phyloP scores from a whole-genome alignment of 495 filamentous ascomycete species.

The Annulohypoxylon maeteangense region DNA sequence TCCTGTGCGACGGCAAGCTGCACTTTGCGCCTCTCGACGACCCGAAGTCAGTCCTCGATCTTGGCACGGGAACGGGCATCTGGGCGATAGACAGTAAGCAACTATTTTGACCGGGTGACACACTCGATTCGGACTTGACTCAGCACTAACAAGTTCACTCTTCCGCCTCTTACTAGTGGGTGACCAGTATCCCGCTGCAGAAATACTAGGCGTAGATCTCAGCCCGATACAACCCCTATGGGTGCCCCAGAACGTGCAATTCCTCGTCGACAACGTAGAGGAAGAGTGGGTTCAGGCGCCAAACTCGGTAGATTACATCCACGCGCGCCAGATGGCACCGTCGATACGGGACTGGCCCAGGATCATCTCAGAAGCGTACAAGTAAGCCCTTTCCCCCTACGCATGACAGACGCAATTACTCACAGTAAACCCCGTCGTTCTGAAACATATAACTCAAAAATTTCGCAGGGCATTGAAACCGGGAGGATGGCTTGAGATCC shows the following conservation, averaged over 20 bases:
- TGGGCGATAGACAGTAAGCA: slow-evolving; percentile 67
- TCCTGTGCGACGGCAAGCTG: slow-evolving; percentile 58
- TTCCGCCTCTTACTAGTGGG: slow-evolving; percentile 49
- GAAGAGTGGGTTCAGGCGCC: slow-evolving; percentile 58
- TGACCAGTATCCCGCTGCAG: slow-evolving; percentile 58
- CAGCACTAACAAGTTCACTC: slow-evolving; percentile 17
- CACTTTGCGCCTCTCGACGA: slow-evolving; percentile 60
- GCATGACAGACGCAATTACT: not conserved
- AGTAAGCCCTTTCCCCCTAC: slow-evolving; percentile 40
- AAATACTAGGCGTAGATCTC: slow-evolving; percentile 70
- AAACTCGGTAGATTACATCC: slow-evolving; percentile 64
- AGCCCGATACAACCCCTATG: slow-evolving; percentile 66
- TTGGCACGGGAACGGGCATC: slow-evolving; percentile 71
- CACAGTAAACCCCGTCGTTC: slow-evolving; percentile 13
- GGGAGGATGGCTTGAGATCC: slow-evolving; percentile 65
- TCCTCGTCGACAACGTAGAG: slow-evolving; percentile 68
- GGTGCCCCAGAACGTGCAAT: slow-evolving; percentile 64
- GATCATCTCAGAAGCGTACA: slow-evolving; percentile 52
- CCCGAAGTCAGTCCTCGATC: slow-evolving; percentile 63
- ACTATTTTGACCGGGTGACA: not conserved
- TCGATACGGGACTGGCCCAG: slow-evolving; percentile 60
- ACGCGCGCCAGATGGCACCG: slow-evolving; percentile 58
- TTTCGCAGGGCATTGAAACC: slow-evolving; percentile 50
- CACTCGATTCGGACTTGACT: not conserved
- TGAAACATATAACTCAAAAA: not conserved